A percentile compares a stretch with the other conserved stretches of the same genome.
Evolutionary conservation across 2,329 filamentous ascomycete genomes (phyloP).

Genomic region (Colletotrichum sp.): DNA sequence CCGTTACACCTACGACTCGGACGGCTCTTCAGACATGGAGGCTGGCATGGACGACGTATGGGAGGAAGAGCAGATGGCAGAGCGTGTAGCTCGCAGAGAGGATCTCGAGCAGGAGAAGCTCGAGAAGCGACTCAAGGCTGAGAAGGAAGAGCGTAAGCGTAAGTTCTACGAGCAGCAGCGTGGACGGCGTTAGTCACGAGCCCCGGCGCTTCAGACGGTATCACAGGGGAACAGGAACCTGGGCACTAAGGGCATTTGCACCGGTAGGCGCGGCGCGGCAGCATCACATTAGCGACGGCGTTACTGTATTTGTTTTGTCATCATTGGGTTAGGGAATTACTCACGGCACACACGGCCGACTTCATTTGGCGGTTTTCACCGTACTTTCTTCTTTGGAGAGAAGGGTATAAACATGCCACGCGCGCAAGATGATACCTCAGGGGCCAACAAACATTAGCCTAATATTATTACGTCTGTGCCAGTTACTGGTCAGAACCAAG

Average conservation of each 20-base stretch:
- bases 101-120: slow-evolving; percentile 69
- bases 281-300: slow-evolving; percentile 44
- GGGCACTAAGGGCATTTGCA: background rate
- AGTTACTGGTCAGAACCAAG: background rate
- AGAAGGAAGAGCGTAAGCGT: slow-evolving; percentile 63
- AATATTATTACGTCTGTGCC: slow-evolving; percentile 5
- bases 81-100: slow-evolving; percentile 67
- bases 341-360: background rate
- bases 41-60: slow-evolving; percentile 77
- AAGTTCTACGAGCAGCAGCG: slow-evolving; percentile 33
- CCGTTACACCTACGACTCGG: slow-evolving; percentile 63
- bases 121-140: slow-evolving; percentile 64
- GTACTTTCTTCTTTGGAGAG: background rate
- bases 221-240: background rate
- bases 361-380: background rate
- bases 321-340: background rate
- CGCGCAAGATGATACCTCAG: slow-evolving; percentile 2
- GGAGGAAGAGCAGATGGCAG: slow-evolving; percentile 69
- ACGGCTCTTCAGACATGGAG: slow-evolving; percentile 79
- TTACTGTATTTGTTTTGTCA: slow-evolving; percentile 26
- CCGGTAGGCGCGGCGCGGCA: slow-evolving; percentile 11
- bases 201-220: background rate
- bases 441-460: background rate
- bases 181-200: slow-evolving; percentile 2
- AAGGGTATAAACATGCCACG: background rate